Evolutionary conservation across 1,284 basidiomycete species (phyloP).

Genomic region (Leccinum angustisporum): DNA sequence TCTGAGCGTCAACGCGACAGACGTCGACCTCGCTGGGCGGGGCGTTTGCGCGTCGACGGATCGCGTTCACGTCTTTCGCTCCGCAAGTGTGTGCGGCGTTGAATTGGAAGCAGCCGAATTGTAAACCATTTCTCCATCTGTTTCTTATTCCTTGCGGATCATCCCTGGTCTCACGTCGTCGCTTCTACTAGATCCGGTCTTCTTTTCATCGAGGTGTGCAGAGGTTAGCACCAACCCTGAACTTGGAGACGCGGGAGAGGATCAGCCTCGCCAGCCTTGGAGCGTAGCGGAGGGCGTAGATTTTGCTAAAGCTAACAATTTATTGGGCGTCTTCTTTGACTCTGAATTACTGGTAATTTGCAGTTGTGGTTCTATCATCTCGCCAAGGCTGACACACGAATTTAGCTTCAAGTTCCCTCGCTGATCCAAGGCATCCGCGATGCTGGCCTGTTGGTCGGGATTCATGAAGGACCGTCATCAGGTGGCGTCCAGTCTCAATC

Average conservation of each 20-base stretch:
- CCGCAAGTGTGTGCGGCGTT: slow-evolving; percentile 86
- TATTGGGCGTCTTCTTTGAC: slow-evolving; percentile 91
- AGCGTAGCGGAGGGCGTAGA: slow-evolving; percentile 92
- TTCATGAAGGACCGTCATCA: slow-evolving; percentile 59
- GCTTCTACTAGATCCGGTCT: slow-evolving; percentile 79
- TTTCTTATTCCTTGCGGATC: slow-evolving; percentile 17
- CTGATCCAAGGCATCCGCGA: slow-evolving; percentile 85
- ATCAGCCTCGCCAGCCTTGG: slow-evolving; percentile 40
- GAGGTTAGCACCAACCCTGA: slow-evolving; percentile 48
- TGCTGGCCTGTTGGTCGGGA: slow-evolving; percentile 82
- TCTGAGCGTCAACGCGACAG: slow-evolving; percentile 77
- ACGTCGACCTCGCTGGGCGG: slow-evolving; percentile 53
- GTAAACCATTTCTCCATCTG: slow-evolving; percentile 43
- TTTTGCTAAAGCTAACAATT: slow-evolving; percentile 91
- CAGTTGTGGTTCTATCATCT: neutral
- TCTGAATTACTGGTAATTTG: slow-evolving; percentile 77
- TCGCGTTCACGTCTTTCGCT: slow-evolving; percentile 87
- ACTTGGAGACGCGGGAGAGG: slow-evolving; percentile 46
- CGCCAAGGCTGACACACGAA: neutral
- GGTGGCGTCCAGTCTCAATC: slow-evolving; percentile 41
- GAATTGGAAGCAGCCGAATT: slow-evolving; percentile 99
- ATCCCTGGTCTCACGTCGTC: slow-evolving; percentile 14
- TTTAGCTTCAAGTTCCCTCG: slow-evolving; percentile 73
- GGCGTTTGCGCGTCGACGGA: slow-evolving; percentile 59
- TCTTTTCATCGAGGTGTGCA: slow-evolving; percentile 89